Evolutionary conservation across 2,329 filamentous ascomycete species (phyloP).

Genomic region (Tolypocladium pustulatum): DNA sequence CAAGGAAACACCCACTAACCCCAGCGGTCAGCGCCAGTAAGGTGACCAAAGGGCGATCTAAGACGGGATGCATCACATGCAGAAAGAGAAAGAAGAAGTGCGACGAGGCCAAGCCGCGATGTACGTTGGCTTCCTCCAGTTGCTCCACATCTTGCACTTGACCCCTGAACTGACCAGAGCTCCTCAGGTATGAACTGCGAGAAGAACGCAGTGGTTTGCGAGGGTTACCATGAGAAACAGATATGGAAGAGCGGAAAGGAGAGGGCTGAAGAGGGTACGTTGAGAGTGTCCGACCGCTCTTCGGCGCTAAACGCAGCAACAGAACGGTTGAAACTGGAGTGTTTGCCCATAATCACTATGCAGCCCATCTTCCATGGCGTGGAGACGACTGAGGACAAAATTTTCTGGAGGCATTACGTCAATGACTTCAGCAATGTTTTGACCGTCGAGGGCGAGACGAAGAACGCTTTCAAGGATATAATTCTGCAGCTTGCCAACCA

Average conservation of each 20-base stretch:
- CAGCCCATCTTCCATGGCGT: conserved; percentile 68
- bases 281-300: background rate
- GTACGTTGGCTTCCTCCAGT: conserved; percentile 23
- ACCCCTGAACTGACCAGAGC: conserved; percentile 3
- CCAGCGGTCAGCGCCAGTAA: conserved; percentile 51
- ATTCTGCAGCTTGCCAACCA: conserved; percentile 71
- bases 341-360: conserved; percentile 43
- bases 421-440: conserved; percentile 69
- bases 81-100: conserved; percentile 64
- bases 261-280: conserved; percentile 56
- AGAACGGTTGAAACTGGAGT: conserved; percentile 40
- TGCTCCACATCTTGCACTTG: background rate
- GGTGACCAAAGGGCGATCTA: conserved; percentile 64
- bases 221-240: conserved; percentile 79
- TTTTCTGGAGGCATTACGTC: conserved; percentile 77
- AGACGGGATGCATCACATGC: conserved; percentile 59
- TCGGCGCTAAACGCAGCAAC: conserved; percentile 7
- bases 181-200: conserved; percentile 69
- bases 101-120: conserved; percentile 57
- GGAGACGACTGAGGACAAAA: conserved; percentile 67
- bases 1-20: conserved; percentile 66
- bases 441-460: conserved; percentile 69
- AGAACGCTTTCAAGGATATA: conserved; percentile 79
- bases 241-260: conserved; percentile 82
- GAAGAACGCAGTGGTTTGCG: conserved; percentile 86